A percentile compares a stretch with the other conserved stretches of the same genome.
phyloP scores from a whole-genome alignment of 1,284 basidiomycete genomes.

The Sporisorium sorghi region DNA sequence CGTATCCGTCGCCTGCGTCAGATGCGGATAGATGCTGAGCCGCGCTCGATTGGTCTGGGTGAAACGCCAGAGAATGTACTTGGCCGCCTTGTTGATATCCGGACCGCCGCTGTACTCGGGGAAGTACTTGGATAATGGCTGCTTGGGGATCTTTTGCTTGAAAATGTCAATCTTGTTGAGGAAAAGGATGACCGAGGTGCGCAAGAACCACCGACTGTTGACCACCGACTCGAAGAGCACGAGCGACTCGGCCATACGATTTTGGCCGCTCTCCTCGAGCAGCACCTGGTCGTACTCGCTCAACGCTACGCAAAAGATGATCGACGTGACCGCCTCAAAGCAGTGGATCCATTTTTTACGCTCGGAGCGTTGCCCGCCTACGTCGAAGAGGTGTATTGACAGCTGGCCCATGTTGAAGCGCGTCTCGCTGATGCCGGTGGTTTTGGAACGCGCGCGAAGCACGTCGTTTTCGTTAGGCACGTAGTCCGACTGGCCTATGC shows the following conservation, averaged over 20 bases:
- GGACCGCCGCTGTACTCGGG: slow-evolving; percentile 89
- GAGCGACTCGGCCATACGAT: slow-evolving; percentile 93
- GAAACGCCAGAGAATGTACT: slow-evolving; percentile 96
- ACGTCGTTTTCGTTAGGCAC: slow-evolving; percentile 90
- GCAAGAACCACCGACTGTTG: slow-evolving; percentile 87
- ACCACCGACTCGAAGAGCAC: slow-evolving; percentile 94
- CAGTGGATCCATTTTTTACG: slow-evolving; percentile 69
- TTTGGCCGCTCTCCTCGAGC: slow-evolving; percentile 72
- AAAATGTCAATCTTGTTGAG: slow-evolving; percentile 96
- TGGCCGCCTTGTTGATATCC: slow-evolving; percentile 97
- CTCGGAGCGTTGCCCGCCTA: slow-evolving; percentile 66
- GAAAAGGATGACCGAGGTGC: slow-evolving; percentile 84
- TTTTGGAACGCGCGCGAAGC: slow-evolving; percentile 87
- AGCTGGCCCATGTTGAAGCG: slow-evolving; percentile 71
- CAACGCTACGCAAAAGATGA: slow-evolving; percentile 69
- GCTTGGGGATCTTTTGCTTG: slow-evolving; percentile 83
- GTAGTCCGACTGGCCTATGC: slow-evolving; percentile 84
- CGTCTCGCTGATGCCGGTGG: slow-evolving; percentile 92
- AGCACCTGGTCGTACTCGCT: slow-evolving; percentile 66
- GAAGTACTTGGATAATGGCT: slow-evolving; percentile 87
- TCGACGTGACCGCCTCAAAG: slow-evolving; percentile 65
- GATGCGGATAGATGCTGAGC: slow-evolving; percentile 66
- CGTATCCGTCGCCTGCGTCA: slow-evolving; percentile 76
- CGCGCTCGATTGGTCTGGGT: slow-evolving; percentile 86
- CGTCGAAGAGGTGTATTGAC: slow-evolving; percentile 67